Conservation (phyloP, 2,329 filamentous ascomycete genomes). For the Fusarium protoensiforme region DNA sequence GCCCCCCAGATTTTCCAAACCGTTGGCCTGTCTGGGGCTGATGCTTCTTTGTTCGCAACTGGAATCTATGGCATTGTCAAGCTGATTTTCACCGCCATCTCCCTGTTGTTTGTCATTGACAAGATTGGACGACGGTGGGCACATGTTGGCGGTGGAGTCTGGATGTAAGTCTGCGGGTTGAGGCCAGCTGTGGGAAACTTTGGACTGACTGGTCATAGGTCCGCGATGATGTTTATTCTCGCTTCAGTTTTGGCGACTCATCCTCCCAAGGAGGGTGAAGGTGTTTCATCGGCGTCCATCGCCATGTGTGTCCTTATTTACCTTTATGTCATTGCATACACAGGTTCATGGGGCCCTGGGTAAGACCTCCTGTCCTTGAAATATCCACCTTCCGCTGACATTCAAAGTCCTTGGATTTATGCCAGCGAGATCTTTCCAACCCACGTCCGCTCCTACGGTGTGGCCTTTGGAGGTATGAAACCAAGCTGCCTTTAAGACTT, state of each 20-base stretch:
- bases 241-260: not conserved
- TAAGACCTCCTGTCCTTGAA: not conserved
- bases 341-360: not conserved
- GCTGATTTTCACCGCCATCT: constrained; percentile 56
- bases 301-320: not conserved
- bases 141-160: constrained; percentile 9
- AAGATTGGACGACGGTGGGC: constrained; percentile 26
- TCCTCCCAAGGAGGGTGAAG: not conserved
- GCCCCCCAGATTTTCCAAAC: not conserved
- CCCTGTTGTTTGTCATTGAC: constrained; percentile 41
- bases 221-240: not conserved
- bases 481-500: not conserved
- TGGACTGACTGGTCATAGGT: not conserved
- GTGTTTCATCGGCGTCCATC: not conserved
- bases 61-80: constrained; percentile 45
- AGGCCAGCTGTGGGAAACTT: not conserved
- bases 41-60: constrained; percentile 44
- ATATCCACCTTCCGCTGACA: not conserved
- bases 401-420: not conserved
- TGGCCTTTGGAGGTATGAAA: not conserved
- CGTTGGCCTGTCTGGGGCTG: constrained; percentile 39
- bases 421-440: not conserved
- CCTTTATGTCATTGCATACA: not conserved
- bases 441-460: not conserved
- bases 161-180: constrained; percentile 1